Percentiles rank a stretch among this genome's conserved stretches.
These are phyloP conservation scores for Mucor plumbeus DNA, from an alignment of 371 early-diverging fungal species.

Conservation along the genomic window DNA sequence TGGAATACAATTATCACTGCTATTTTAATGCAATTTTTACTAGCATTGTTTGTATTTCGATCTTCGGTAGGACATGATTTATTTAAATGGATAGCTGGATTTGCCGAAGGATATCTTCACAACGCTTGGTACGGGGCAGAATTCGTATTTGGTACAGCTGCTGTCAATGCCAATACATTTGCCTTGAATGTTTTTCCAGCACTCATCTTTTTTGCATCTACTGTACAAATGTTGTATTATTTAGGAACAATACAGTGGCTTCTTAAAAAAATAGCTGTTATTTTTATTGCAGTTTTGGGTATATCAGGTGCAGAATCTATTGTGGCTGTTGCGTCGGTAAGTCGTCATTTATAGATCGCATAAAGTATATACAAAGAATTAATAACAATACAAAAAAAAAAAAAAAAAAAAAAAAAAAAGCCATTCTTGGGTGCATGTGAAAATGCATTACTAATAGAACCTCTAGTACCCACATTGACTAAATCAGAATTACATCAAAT, in stretches of 20 bases:
- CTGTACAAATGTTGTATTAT: conserved; percentile 83
- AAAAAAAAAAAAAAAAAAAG: background rate
- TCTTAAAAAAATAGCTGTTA: conserved; percentile 67
- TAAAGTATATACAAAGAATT: background rate
- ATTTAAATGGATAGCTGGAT: conserved; percentile 73
- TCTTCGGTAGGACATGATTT: conserved; percentile 71
- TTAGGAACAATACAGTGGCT: conserved; percentile 83
- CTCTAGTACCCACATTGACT: conserved; percentile 81
- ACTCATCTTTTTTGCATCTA: conserved; percentile 81
- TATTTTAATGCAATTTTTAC: conserved; percentile 71
- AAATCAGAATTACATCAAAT: conserved; percentile 82
- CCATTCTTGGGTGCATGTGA: conserved; percentile 78
- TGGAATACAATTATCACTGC: conserved; percentile 80
- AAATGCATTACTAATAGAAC: conserved; percentile 79
- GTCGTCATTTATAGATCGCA: background rate
- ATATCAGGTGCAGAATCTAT: conserved; percentile 87
- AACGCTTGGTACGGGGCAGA: conserved; percentile 66
- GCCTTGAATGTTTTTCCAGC: conserved; percentile 78
- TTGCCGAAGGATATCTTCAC: conserved; percentile 63
- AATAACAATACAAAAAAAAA: background rate
- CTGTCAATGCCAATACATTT: conserved; percentile 50
- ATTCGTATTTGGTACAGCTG: conserved; percentile 68
- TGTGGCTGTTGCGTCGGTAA: conserved; percentile 77
- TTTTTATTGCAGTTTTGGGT: conserved; percentile 70
- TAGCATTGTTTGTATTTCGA: conserved; percentile 81